Conservation (phyloP, 2,329 filamentous ascomycete species). For the Aureobasidium sp. region DNA sequence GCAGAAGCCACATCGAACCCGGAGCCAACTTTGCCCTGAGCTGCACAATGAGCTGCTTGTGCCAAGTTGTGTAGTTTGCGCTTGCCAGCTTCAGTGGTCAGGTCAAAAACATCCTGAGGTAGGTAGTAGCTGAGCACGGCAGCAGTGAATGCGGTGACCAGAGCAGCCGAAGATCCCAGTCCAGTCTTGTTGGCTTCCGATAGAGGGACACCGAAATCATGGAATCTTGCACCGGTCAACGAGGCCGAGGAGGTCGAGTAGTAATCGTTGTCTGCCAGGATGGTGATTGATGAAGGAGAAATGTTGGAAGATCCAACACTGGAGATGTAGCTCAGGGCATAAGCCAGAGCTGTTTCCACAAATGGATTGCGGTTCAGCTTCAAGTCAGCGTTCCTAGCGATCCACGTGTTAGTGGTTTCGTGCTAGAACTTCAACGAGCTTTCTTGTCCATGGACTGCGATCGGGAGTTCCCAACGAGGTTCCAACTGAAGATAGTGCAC, state of each 20-base stretch:
- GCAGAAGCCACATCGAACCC: slow-evolving; percentile 94
- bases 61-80: slow-evolving; percentile 80
- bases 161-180: slow-evolving; percentile 85
- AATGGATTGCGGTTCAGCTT: slow-evolving; percentile 66
- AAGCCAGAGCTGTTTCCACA: slow-evolving; percentile 83
- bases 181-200: slow-evolving; percentile 87
- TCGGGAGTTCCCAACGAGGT: background rate
- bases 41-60: slow-evolving; percentile 88
- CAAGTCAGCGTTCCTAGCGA: slow-evolving; percentile 30
- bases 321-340: slow-evolving; percentile 75
- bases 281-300: slow-evolving; percentile 66
- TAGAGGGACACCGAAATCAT: slow-evolving; percentile 69
- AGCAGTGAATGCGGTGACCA: slow-evolving; percentile 81
- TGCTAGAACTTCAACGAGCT: background rate
- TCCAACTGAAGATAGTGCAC: background rate
- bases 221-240: slow-evolving; percentile 51
- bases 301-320: slow-evolving; percentile 48
- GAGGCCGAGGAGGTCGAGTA: slow-evolving; percentile 63
- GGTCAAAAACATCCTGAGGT: slow-evolving; percentile 47
- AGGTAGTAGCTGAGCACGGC: slow-evolving; percentile 73
- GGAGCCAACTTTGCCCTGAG: slow-evolving; percentile 92
- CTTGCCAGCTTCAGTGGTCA: slow-evolving; percentile 48
- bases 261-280: slow-evolving; percentile 93
- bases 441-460: background rate
- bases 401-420: slow-evolving; percentile 18